phyloP scores from a whole-genome alignment of 179 eudicot genomes.

The Heliamphora pulchella region DNA sequence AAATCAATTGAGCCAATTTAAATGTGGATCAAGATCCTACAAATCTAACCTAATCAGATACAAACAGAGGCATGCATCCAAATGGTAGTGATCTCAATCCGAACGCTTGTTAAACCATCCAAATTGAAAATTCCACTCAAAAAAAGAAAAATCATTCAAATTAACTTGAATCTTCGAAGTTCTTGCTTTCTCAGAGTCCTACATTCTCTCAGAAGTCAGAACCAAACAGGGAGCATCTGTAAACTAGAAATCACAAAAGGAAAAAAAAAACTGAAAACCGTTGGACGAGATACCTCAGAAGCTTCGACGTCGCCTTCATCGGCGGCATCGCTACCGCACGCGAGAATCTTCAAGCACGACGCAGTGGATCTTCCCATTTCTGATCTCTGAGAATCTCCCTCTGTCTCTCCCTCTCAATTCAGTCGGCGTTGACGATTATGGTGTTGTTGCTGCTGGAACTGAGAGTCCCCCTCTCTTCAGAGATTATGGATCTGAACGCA shows the following conservation, averaged over 20 bases:
- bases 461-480: constrained; percentile 8
- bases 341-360: constrained; percentile 76
- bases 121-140: neutral
- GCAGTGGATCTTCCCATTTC: constrained; percentile 54
- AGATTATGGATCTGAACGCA: constrained; percentile 44
- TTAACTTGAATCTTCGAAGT: too few species aligned
- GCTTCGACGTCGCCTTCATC: constrained; percentile 30
- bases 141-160: too few species aligned
- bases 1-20: neutral
- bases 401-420: constrained; percentile 7
- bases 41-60: neutral
- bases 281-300: constrained; percentile 36
- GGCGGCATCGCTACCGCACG: constrained; percentile 53
- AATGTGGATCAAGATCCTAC: neutral
- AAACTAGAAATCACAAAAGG: too few species aligned
- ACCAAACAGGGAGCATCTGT: neutral
- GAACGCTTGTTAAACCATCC: neutral
- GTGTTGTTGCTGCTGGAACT: too few species aligned
- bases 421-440: too few species aligned
- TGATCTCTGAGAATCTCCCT: constrained; percentile 2
- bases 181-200: too few species aligned
- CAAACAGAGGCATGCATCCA: neutral
- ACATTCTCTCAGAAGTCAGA: neutral
- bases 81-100: neutral
- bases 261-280: neutral